Conservation (phyloP, 257 asterid genomes). For the Asclepias syriaca region DNA sequence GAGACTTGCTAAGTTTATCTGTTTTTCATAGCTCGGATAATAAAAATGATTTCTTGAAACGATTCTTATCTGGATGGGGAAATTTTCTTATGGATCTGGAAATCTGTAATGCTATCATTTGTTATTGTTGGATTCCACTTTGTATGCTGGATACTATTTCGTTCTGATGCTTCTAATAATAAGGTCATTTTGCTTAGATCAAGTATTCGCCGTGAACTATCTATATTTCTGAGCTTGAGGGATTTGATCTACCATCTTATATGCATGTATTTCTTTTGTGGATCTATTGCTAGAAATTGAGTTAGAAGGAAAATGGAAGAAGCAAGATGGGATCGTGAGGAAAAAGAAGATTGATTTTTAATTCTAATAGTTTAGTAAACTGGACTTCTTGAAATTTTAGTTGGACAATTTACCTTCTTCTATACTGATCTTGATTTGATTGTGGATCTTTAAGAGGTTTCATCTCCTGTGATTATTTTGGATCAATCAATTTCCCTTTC, state of each 20-base stretch:
- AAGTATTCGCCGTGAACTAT: not conserved
- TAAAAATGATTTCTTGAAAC: not conserved
- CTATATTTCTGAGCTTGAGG: not conserved
- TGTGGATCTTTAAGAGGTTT: not conserved
- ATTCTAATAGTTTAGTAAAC: not conserved
- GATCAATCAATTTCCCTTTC: not conserved
- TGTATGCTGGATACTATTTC: not conserved
- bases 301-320: not conserved
- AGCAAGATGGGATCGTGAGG: not conserved
- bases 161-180: not conserved
- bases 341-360: not conserved
- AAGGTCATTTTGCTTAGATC: not conserved
- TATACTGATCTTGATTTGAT: not conserved
- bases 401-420: not conserved
- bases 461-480: not conserved
- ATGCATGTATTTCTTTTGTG: not conserved
- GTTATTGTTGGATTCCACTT: not conserved
- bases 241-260: not conserved
- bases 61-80: not conserved
- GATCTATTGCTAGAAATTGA: not conserved
- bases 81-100: constrained; percentile 13
- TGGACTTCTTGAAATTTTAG: not conserved
- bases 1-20: not conserved
- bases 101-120: not conserved
- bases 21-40: not conserved